phyloP scores from a whole-genome alignment of 2,329 filamentous ascomycete species.

The Akanthomyces lecanii region DNA sequence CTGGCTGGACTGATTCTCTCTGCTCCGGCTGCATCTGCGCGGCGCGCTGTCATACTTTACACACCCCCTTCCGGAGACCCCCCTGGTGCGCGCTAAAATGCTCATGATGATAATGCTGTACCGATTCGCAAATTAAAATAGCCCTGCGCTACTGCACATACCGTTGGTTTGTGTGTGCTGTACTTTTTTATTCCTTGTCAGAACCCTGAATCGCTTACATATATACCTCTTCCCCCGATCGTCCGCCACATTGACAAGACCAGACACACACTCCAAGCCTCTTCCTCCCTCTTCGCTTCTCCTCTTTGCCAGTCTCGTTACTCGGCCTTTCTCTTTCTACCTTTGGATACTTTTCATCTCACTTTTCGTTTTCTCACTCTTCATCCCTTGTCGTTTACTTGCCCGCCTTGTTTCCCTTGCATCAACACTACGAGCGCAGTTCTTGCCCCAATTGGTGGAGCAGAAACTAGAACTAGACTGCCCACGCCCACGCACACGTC shows the following conservation, averaged over 20 bases:
- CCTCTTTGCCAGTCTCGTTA: constrained; percentile 16
- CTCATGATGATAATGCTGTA: constrained; percentile 11
- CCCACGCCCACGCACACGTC: constrained; percentile 5
- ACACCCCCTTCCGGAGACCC: constrained; percentile 11
- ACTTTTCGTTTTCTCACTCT: neutral
- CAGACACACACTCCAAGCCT: constrained; percentile 15
- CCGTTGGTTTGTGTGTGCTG: constrained; percentile 17
- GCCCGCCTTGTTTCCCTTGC: neutral
- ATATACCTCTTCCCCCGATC: constrained; percentile 17
- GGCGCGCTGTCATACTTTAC: neutral
- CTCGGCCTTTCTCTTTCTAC: constrained; percentile 5
- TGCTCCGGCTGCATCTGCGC: constrained; percentile 11
- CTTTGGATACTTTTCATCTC: constrained; percentile 27
- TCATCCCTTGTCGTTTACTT: neutral
- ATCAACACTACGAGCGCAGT: constrained; percentile 10
- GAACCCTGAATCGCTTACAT: constrained; percentile 24
- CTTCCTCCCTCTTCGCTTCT: constrained; percentile 20
- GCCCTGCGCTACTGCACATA: constrained; percentile 15
- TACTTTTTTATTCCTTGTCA: constrained; percentile 4
- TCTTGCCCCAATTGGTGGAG: constrained; percentile 15
- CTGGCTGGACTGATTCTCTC: constrained; percentile 8
- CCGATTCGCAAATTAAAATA: constrained; percentile 19
- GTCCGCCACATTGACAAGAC: neutral
- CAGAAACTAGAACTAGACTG: constrained; percentile 11
- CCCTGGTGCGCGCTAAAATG: constrained; percentile 20